A percentile compares a stretch with the other conserved stretches of the same genome.
These are phyloP conservation scores for Falciphora oryzae DNA, from an alignment of 2,329 filamentous ascomycete species.

Conservation along the genomic window DNA sequence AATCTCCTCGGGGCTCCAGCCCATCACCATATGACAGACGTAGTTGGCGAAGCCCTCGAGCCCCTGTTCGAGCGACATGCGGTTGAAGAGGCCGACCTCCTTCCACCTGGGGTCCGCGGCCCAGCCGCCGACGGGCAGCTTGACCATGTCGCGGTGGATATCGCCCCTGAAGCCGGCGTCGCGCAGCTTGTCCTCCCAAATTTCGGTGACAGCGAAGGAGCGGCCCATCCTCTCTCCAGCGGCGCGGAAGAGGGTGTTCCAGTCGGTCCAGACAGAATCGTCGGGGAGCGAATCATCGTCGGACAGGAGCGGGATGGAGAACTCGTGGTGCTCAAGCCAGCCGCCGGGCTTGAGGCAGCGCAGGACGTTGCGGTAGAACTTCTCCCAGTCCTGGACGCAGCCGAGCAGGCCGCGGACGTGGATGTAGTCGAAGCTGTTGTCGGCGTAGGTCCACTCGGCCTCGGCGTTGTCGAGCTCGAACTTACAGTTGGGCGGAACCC, in stretches of 20 bases:
- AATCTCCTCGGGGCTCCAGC: conserved; percentile 13
- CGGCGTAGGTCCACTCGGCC: conserved; percentile 39
- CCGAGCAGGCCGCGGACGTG: conserved; percentile 51
- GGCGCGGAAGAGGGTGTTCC: conserved; percentile 10
- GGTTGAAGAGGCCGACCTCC: conserved; percentile 15
- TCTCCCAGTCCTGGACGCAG: conserved; percentile 46
- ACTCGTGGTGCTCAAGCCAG: conserved; percentile 19
- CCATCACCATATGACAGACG: conserved; percentile 12
- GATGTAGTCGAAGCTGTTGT: conserved; percentile 50
- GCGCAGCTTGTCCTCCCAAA: conserved; percentile 9
- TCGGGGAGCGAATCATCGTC: conserved; percentile 21
- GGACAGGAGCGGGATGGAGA: conserved; percentile 7
- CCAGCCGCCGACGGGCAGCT: conserved; percentile 16
- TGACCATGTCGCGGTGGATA: conserved; percentile 7
- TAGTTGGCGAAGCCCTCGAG: conserved; percentile 16
- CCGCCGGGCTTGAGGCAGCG: conserved; percentile 38
- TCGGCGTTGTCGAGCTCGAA: conserved; percentile 61
- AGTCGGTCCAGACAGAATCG: conserved; percentile 6
- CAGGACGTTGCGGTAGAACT: conserved; percentile 36
- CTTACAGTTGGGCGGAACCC: conserved; percentile 55
- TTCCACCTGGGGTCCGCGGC: conserved; percentile 13
- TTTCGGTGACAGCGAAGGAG: conserved; percentile 10
- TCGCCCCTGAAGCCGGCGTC: conserved; percentile 13
- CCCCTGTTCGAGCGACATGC: conserved; percentile 12
- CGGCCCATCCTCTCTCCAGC: conserved; percentile 12